Base-by-base conservation (phyloP, 2,329 filamentous ascomycete species). In the Fusarium sp. region DNA sequence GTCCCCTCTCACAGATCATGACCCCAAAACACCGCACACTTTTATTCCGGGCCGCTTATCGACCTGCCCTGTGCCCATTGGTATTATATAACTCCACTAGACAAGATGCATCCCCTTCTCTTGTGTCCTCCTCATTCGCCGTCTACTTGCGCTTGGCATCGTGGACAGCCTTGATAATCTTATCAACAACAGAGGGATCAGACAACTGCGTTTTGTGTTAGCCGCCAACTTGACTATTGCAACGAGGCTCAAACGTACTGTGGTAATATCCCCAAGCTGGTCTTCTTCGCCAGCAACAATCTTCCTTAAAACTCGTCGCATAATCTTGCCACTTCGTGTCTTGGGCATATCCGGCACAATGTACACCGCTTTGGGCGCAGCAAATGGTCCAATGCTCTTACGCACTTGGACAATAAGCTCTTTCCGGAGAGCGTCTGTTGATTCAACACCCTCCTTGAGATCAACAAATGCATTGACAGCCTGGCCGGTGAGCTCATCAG, bases 241-340 rank as follows among this genome's bases (percentile, higher is more conserved):
- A 25, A 5, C 23, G 8, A 25, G 1, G 10, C 13, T 8, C 23
- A 5, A 57, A 81, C 90, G 81, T 83, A 96, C 92, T 67, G 95
- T 98, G 17, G 91, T 91, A 32, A 84, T 96, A 73, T 99, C 95
- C 70, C 95, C 95, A 49, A 99, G 83, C 78, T 96, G 93, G 76
- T 99, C 95, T 79, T 97, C 94, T 82, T 99, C 95, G 32, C 94
- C 94, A 14, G 93, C 93, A 68, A 99, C 79, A 72, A 99, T 96
- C 91, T 99, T 99, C 71, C 95, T 86, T 81, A 99, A 79, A 73
- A 99, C 96, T 65, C 95, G 88, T 63, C 95, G 87, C 95, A 99
- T 99, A 73, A 99, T 99, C 89, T 99, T 99, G 67, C 95, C 95
- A 69, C 91, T 96, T 69, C 95, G 86, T 33, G 95, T 99, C 88